Evolutionary conservation across 2,329 filamentous ascomycete species (phyloP), one percentile per base, ranked within the genome.

Genomic region (Cladorrhinum sp.): DNA sequence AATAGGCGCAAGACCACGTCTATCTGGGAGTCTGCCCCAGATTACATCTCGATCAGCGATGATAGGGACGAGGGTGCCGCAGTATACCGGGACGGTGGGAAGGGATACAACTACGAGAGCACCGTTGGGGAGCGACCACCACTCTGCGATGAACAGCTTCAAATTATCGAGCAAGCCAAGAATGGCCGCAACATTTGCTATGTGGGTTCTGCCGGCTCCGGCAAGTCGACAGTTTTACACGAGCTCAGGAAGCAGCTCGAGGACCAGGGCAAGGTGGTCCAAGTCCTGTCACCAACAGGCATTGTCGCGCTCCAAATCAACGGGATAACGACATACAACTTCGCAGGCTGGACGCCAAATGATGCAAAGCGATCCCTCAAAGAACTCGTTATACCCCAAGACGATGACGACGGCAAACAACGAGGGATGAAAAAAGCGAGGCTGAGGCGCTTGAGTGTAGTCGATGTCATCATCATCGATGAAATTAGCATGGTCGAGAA

Each of bases 401-500:
- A 41, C 16, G 36, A 41, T 10, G n/a, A 13, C 36, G 5, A 9
- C 36, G 36, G 36, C 36, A 18, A 41, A n/a, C 12, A 38, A 25
- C 27, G 27, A 12, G 27, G 27, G 2, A 48, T 41, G 25, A n/a
- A 53, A 73, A 70, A 8, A 73, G 71, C 1, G 67, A 75, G 0
- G 70, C 36, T 64, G 22, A 68, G 73, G 1, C 74, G 79, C 0
- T 70, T 85, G 1, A 66, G 20, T 0, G 29, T 69, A 0, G 84
- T 80, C 0, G 76, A 87, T 54, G 80, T 86, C 0, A 74, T 89
- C 1, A 78, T 89, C 23, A 83, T 89, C 16, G 85, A 89, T 65
- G 86, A 89, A 70, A 83, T 89, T 60, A 85, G 81, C 63, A 89
- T 89, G 86, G 76, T 88, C 0, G 82, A 85, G 54, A 83, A 80